A percentile compares a stretch with the other conserved stretches of the same genome.
phyloP scores from a whole-genome alignment of 1,284 basidiomycete species.

The Rhodotorula sp. region DNA sequence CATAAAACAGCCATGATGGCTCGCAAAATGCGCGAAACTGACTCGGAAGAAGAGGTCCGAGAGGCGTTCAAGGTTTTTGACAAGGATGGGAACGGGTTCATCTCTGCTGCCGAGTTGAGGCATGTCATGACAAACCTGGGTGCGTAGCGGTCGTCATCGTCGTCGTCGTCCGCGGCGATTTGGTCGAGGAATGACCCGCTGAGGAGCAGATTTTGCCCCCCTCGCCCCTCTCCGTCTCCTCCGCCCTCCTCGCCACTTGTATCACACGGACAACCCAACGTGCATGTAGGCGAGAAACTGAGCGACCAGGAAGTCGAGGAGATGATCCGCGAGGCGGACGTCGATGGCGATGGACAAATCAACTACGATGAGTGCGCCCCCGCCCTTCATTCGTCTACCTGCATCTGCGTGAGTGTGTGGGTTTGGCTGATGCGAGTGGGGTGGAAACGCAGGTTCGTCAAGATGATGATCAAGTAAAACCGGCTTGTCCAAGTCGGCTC shows the following conservation, averaged over 20 bases:
- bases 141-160: conserved; percentile 14
- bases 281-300: conserved; percentile 66
- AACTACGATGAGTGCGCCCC: conserved; percentile 45
- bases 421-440: too few species aligned
- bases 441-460: not conserved
- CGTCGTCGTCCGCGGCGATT: not conserved
- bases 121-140: conserved; percentile 92
- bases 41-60: conserved; percentile 67
- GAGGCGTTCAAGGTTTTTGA: conserved; percentile 68
- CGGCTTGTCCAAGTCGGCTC: too few species aligned
- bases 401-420: too few species aligned
- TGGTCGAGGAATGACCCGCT: too few species aligned
- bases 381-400: not conserved
- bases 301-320: conserved; percentile 91
- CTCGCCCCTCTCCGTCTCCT: not conserved
- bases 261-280: not conserved
- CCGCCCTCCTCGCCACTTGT: not conserved
- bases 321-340: conserved; percentile 98
- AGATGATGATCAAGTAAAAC: conserved; percentile 3
- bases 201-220: not conserved
- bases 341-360: conserved; percentile 89
- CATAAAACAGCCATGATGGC: conserved; percentile 82
- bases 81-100: conserved; percentile 61
- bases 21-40: conserved; percentile 90
- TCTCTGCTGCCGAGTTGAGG: conserved; percentile 65